A percentile compares a stretch with the other conserved stretches of the same genome.
Evolutionary conservation across 1,284 basidiomycete species (phyloP).

Genomic region (Crucibulum parvulum): DNA sequence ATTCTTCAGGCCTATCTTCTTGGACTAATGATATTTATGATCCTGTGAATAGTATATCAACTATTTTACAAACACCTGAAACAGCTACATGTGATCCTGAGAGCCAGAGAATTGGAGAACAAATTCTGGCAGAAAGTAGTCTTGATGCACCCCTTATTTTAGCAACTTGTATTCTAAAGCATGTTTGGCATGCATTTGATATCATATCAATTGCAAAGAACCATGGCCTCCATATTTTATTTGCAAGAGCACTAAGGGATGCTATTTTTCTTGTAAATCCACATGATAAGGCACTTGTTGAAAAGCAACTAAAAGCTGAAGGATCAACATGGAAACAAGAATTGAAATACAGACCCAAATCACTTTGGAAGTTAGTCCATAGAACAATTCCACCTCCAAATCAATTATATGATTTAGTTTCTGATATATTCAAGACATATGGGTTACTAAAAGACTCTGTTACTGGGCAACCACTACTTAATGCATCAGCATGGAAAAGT

Average conservation of each 20-base stretch:
- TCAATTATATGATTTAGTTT: slow-evolving; percentile 24
- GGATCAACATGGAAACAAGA: not conserved
- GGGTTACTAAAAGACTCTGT: slow-evolving; percentile 34
- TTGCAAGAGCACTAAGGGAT: slow-evolving; percentile 27
- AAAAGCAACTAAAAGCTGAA: not conserved
- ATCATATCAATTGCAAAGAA: slow-evolving; percentile 27
- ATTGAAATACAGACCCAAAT: slow-evolving; percentile 12
- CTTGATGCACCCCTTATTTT: not conserved
- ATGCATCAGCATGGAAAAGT: slow-evolving; percentile 26
- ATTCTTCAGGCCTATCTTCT: not conserved
- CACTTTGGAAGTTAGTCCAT: slow-evolving; percentile 25
- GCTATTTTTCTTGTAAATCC: slow-evolving; percentile 30
- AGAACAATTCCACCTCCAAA: slow-evolving; percentile 32
- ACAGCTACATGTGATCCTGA: too few relatives aligned
- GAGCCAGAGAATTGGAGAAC: slow-evolving; percentile 14
- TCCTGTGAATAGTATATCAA: slow-evolving; percentile 14
- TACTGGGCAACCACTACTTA: slow-evolving; percentile 31
- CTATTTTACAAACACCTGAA: too few relatives aligned
- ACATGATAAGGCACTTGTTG: slow-evolving; percentile 13
- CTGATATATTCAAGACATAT: slow-evolving; percentile 25
- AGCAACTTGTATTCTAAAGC: slow-evolving; percentile 20
- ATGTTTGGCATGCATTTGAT: slow-evolving; percentile 34
- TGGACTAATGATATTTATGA: not conserved
- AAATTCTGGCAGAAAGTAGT: not conserved
- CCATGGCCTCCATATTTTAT: slow-evolving; percentile 28